phyloP scores from a whole-genome alignment of 257 asterid genomes.

The Striga asiatica region DNA sequence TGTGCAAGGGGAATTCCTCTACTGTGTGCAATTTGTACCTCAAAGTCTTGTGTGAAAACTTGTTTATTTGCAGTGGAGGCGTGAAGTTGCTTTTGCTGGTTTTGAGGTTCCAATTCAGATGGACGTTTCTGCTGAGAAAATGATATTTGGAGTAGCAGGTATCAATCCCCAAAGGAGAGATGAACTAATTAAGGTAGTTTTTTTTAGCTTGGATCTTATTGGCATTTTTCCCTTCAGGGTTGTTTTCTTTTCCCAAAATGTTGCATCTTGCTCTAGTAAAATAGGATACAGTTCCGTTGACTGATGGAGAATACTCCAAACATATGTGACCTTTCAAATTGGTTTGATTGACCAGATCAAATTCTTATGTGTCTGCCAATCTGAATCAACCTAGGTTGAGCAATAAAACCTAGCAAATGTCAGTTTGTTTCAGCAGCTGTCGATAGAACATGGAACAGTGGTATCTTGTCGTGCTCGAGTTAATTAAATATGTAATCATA shows the following conservation, averaged over 20 bases:
- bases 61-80: slow-evolving; percentile 59
- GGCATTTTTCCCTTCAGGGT: background rate
- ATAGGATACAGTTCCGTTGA: background rate
- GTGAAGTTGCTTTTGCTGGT: slow-evolving; percentile 98
- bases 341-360: too few species aligned
- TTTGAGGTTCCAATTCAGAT: slow-evolving; percentile 92
- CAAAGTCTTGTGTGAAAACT: too few species aligned
- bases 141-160: slow-evolving; percentile 83
- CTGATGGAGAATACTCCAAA: background rate
- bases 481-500: too few species aligned
- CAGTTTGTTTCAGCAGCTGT: too few species aligned
- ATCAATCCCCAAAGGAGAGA: slow-evolving; percentile 65
- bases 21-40: background rate
- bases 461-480: too few species aligned
- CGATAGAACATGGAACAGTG: too few species aligned
- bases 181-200: slow-evolving; percentile 69
- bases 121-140: slow-evolving; percentile 90
- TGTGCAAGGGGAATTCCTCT: background rate
- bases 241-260: background rate
- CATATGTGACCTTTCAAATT: too few species aligned
- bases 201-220: slow-evolving; percentile 1
- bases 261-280: too few species aligned
- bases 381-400: too few species aligned
- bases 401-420: too few species aligned
- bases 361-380: too few species aligned